phyloP scores from a whole-genome alignment of 2,329 filamentous ascomycete genomes.

The Triangularia verruculosa region DNA sequence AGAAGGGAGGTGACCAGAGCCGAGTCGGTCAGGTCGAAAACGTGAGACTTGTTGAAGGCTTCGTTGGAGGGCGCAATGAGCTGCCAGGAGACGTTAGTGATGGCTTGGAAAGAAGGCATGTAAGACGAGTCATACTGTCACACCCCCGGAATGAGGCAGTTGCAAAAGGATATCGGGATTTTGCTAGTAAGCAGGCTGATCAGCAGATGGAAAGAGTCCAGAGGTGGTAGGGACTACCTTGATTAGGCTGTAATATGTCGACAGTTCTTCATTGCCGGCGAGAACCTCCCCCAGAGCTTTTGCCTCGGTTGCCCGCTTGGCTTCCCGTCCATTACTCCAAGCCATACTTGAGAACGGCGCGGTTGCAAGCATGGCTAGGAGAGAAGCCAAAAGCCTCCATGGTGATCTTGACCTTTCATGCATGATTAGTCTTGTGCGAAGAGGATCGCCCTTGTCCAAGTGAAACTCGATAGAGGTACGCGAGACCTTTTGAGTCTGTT shows the following conservation, averaged over 20 bases:
- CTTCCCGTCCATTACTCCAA: background rate
- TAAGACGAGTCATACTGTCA: constrained; percentile 40
- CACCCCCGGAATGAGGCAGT: constrained; percentile 42
- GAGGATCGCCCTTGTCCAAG: background rate
- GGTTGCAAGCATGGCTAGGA: background rate
- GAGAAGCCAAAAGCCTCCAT: background rate
- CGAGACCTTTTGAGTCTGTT: background rate
- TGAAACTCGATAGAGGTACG: background rate
- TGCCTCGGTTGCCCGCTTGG: background rate
- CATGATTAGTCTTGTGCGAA: too few relatives aligned
- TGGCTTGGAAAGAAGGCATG: background rate
- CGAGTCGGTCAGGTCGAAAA: constrained; percentile 45
- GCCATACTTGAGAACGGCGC: background rate
- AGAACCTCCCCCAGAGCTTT: constrained; percentile 41
- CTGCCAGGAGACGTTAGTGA: constrained; percentile 22
- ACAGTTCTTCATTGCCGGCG: constrained; percentile 39
- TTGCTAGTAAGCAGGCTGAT: constrained; percentile 38
- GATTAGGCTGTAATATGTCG: constrained; percentile 44
- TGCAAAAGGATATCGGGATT: constrained; percentile 45
- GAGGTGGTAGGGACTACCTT: constrained; percentile 34
- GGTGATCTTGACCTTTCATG: background rate
- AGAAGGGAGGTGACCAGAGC: constrained; percentile 50
- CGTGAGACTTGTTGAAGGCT: constrained; percentile 53
- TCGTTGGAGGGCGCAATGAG: constrained; percentile 58
- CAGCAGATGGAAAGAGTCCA: background rate